Base-by-base conservation (phyloP, 768 basidiomycete species). In the Termitomyces sp. region DNA sequence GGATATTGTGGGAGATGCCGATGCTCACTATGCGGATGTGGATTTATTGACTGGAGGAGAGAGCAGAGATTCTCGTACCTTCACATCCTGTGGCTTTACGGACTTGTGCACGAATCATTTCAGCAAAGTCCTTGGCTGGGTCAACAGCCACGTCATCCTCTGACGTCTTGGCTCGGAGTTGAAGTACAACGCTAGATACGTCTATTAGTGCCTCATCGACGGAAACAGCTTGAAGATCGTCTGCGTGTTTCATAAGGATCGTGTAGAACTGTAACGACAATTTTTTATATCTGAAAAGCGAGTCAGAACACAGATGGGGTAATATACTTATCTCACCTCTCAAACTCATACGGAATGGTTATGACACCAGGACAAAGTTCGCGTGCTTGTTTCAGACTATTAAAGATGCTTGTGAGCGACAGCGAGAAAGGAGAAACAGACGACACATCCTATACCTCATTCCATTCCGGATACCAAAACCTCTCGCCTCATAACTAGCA, bases 181-280 rank as follows among this genome's bases (percentile, higher is more conserved):
- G 78, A 13, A 73, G 76, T 41, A 90, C 79, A 0, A 79, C 75
- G 4, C 73, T 79, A 0, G 91, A 87, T 16, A 95, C 92, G 57
- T 98, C 95, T 59, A 98, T 85, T 26, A 98, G 79, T 0, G 94
- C 96, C 68, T 99, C 97, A 59, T 99, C 97, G 5, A 98, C 91
- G 2, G 94, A 96, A 16, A 98, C 95, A 2, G 95, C 94, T 72
- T 98, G 88, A 3, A 98, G 76, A 63, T 94, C 92, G 65, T 97
- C 92, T 24, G 93, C 92, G 66, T 90, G 85, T 0, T 81, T 75
- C 86, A 98, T 91, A 33, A 98, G 79, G 54, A 97, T 89, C 5
- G 90, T 93, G 71, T 99, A 98, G 69, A 98, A 98, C 38, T 87
- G 79, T 52, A 94, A 71, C 0, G 96, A 94, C 54, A 87, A 76